Evolutionary conservation across 768 basidiomycete species (phyloP).

Genomic region (Thelephora ganbajun): DNA sequence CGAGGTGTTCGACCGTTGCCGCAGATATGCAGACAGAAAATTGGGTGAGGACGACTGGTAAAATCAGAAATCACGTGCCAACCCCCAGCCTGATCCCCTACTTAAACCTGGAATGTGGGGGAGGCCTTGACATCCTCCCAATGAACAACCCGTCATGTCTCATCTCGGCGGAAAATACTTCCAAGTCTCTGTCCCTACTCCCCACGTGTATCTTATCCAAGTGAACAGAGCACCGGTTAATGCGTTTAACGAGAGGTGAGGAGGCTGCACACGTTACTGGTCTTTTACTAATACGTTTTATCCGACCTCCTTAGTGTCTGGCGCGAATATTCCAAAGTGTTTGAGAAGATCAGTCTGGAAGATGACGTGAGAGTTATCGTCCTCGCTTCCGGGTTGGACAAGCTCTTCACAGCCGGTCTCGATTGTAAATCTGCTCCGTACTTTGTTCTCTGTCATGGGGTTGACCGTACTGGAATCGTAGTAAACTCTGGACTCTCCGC

Average conservation of each 20-base stretch:
- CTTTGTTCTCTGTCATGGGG: no score
- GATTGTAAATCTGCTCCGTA: slow-evolving; percentile 37
- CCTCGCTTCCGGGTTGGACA: slow-evolving; percentile 53
- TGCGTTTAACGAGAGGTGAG: slow-evolving; percentile 41
- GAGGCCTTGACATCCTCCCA: no score
- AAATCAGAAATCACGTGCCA: no score
- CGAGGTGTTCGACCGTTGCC: no score
- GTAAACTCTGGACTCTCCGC: slow-evolving; percentile 16
- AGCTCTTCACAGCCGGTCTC: slow-evolving; percentile 72
- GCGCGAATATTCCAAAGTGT: slow-evolving; percentile 48
- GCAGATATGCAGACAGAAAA: no score
- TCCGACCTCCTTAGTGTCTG: slow-evolving; percentile 39
- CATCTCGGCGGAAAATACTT: slow-evolving; percentile 16
- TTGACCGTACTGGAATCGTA: no score
- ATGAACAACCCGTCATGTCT: neutral
- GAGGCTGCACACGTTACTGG: neutral
- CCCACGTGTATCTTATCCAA: slow-evolving; percentile 26
- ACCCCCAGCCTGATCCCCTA: no score
- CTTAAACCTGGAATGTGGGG: no score
- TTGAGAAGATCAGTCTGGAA: slow-evolving; percentile 38
- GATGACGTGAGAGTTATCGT: slow-evolving; percentile 59
- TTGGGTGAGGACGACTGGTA: no score
- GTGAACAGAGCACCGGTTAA: slow-evolving; percentile 48
- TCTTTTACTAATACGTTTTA: neutral
- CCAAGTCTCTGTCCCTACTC: slow-evolving; percentile 19